Base-by-base conservation (phyloP, 371 early-diverging fungal genomes). In the Apophysomyces elegans region DNA sequence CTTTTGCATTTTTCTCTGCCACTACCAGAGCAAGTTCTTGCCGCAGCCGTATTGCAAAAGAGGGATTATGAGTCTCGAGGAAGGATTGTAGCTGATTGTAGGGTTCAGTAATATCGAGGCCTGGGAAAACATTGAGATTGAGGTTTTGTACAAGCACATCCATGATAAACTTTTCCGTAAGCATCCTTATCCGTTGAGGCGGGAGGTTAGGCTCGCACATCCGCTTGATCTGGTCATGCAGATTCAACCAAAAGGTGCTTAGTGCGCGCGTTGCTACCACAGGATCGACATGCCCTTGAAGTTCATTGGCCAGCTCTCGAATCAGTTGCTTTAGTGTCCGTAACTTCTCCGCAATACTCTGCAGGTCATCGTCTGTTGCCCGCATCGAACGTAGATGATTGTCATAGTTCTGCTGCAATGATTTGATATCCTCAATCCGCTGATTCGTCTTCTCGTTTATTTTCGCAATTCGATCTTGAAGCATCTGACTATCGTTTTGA, bases 131-230 rank as follows among this genome's bases (percentile, higher is more conserved):
- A 36, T 74, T 73, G 44, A 73, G 72, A n/a, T 75, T 76, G 74
- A 78, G 72, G 46, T 71, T 76, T 59, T 74, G 78, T 4, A 82
- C 73, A 50, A 82, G 67, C 12, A 74, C 78, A 62, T 82, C 83
- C 83, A 82, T 82, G 46, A 88, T 76, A 13, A 86, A 83, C 37
- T 86, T 86, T 59, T 88, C 88, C 43, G 84, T 88, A 57, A 83
- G 74, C 76, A 88, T 82, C 43, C 79, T 72, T 39, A 88, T 76
- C 12, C 85, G 86, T 9, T 77, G 71, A 7, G 75, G 69, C 35
- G 83, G 83, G 32, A 83, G 71, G 21, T 50, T 50, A 9, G 54
- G 54, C 21, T 50, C 54, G 5, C 54, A 50, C 62, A 82, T 64
- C 9, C 54, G 71, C 9, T 67, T 66, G 41, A 82, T 76, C 6